A percentile compares a stretch with the other conserved stretches of the same genome.
Conservation (phyloP, 495 filamentous ascomycete genomes). For the Daldinia childiae region DNA sequence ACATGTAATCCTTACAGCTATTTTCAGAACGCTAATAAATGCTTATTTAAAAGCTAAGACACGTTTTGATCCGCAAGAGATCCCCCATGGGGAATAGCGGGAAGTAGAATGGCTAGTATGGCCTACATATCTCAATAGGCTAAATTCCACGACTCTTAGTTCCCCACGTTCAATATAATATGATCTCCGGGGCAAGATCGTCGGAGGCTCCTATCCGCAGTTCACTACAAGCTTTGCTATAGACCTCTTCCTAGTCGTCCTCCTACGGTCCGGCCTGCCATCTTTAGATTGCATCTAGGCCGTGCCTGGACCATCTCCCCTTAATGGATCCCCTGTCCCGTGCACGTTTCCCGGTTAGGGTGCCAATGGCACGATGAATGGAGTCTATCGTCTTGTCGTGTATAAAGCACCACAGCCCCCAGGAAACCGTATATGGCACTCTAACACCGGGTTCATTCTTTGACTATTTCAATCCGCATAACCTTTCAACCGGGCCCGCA, state of each 20-base stretch:
- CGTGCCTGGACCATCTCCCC: constrained; percentile 15
- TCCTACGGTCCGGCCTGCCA: constrained; percentile 38
- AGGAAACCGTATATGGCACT: not conserved
- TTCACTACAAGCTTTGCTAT: constrained; percentile 21
- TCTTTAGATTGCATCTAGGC: constrained; percentile 35
- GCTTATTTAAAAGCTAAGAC: constrained; percentile 13
- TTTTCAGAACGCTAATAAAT: constrained; percentile 20
- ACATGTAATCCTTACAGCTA: constrained; percentile 5
- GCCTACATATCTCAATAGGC: constrained; percentile 37
- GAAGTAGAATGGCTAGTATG: constrained; percentile 5
- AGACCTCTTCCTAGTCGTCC: constrained; percentile 1
- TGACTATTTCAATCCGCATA: not conserved
- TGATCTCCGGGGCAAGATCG: constrained; percentile 13
- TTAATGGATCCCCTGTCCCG: constrained; percentile 15
- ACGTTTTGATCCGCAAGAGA: constrained; percentile 11
- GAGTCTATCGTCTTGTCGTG: not conserved
- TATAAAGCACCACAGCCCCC: constrained; percentile 20
- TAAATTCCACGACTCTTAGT: constrained; percentile 32
- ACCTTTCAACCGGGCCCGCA: not conserved
- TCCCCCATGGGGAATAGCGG: constrained; percentile 25
- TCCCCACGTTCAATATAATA: constrained; percentile 33
- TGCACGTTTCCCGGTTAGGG: constrained; percentile 14
- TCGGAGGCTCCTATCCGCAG: constrained; percentile 43
- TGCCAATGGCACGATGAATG: constrained; percentile 14
- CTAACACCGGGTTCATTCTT: not conserved